Percentiles rank a stretch among this genome's conserved stretches.
Evolutionary conservation across 306 rosid species (phyloP).

Genomic region (Dryas drummondii): DNA sequence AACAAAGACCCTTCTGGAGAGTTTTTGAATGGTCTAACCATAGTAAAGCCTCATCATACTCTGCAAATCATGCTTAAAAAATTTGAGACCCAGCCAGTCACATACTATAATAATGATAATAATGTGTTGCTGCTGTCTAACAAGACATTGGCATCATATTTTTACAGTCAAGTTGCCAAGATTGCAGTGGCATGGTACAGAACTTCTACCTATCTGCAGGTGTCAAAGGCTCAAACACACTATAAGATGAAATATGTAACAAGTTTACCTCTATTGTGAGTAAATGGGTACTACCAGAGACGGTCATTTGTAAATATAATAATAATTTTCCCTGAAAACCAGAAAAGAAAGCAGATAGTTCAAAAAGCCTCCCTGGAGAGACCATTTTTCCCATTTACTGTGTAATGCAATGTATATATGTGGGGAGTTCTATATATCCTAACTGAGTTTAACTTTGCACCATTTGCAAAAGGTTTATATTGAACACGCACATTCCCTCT

Average conservation of each 20-base stretch:
- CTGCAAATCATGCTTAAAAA: slow-evolving; percentile 38
- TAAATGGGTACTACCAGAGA: background rate
- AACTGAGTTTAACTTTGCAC: background rate
- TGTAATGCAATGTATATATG: background rate
- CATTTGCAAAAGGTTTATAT: background rate
- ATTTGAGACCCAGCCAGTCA: slow-evolving; percentile 1
- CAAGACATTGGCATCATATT: slow-evolving; percentile 25
- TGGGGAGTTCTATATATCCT: background rate
- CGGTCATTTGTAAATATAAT: slow-evolving; percentile 16
- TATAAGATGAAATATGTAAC: slow-evolving; percentile 12
- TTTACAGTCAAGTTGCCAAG: slow-evolving; percentile 25
- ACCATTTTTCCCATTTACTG: background rate
- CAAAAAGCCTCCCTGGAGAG: background rate
- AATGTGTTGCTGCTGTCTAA: background rate
- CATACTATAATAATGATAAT: slow-evolving; percentile 3
- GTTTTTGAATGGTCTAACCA: slow-evolving; percentile 56
- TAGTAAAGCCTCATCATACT: slow-evolving; percentile 32
- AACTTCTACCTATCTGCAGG: background rate
- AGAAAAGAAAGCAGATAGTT: background rate
- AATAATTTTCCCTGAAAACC: background rate
- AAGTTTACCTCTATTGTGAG: background rate
- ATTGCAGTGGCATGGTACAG: slow-evolving; percentile 24
- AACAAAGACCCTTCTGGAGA: slow-evolving; percentile 59
- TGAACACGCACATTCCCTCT: background rate
- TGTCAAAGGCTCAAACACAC: slow-evolving; percentile 18